Base-by-base conservation (phyloP, 1,284 basidiomycete genomes). In the Coniophora puteana region DNA sequence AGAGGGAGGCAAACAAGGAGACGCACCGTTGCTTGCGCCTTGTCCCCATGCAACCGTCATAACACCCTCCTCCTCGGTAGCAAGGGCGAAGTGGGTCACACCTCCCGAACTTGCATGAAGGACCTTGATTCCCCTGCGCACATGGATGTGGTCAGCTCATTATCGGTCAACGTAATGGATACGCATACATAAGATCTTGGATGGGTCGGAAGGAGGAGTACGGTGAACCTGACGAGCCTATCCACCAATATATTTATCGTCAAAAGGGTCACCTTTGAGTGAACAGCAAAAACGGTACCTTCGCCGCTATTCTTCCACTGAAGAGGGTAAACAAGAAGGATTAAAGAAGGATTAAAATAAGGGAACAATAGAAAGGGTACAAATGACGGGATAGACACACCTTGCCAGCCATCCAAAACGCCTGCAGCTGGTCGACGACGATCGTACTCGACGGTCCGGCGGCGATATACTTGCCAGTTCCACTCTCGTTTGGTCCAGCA, bases 261-360 rank as follows among this genome's bases (percentile, higher is more conserved):
- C n/a, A 23, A 34, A 16, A 26, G 25, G 14, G 36, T 18, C 12
- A 40, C 32, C 45, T 34, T 51, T 52, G 32, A 40, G 40, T 41
- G 38, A 44, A 38, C 46, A 51, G 4, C 50, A 36, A 56, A 50
- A 10, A 21, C 36, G 67, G 52, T 40, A 76, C 93, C 93, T 62
- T 95, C 93, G 12, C 93, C 94, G 1, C 88, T 89, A 44, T 83
- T 86, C 65, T 95, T 96, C 89, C 90, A 96, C 79, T 91, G 63
- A 10, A 57, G 57, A 28, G 63, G 36, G 33, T 49, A 48, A 38
- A 14, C 18, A 31, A 44, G 35, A 44, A 44, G 42, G 46, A 34
- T n/a, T 33, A 36, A 17, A 43, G 34, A 31, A 16, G 31, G 30
- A 41, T 23, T 17, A 27, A 25, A 31, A 40, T 22, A 21, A 17